Evolutionary conservation across 768 basidiomycete genomes (phyloP).

Genomic region (Panellus pusillus): DNA sequence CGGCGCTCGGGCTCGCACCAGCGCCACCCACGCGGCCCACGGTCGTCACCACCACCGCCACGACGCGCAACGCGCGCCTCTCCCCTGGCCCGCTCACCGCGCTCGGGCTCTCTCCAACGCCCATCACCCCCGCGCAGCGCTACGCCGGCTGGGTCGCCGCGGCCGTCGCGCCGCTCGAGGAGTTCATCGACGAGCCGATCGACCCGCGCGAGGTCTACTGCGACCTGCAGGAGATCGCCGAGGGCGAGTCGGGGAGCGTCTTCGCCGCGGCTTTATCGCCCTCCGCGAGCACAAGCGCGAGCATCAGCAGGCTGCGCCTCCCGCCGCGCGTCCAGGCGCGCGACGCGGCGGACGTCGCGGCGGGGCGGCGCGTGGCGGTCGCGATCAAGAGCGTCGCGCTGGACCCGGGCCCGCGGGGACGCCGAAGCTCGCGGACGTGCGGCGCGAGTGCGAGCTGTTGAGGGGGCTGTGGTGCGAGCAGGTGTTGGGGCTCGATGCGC

Average conservation of each 20-base stretch:
- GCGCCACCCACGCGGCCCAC: slow-evolving; percentile 27
- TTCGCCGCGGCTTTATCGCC: slow-evolving; percentile 35
- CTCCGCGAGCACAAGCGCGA: slow-evolving; percentile 38
- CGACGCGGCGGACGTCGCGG: slow-evolving; percentile 37
- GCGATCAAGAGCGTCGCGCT: slow-evolving; percentile 78
- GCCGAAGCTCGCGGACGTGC: slow-evolving; percentile 63
- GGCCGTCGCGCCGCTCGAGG: slow-evolving; percentile 56
- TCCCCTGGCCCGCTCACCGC: slow-evolving; percentile 26
- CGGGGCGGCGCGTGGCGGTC: slow-evolving; percentile 45
- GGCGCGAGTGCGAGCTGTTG: slow-evolving; percentile 62
- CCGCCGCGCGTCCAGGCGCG: slow-evolving; percentile 38
- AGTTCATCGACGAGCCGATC: slow-evolving; percentile 61
- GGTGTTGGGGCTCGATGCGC: slow-evolving; percentile 63
- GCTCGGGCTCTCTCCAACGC: slow-evolving; percentile 17
- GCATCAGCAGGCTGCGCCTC: slow-evolving; percentile 38
- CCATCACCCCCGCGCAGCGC: slow-evolving; percentile 37
- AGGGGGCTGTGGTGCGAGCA: slow-evolving; percentile 58
- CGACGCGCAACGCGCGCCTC: neutral
- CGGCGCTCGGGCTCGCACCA: neutral
- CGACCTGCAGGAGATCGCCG: slow-evolving; percentile 75
- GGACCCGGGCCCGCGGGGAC: slow-evolving; percentile 52
- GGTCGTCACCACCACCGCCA: slow-evolving; percentile 37
- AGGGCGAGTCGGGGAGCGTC: slow-evolving; percentile 81
- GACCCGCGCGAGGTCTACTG: slow-evolving; percentile 66
- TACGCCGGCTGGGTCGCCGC: slow-evolving; percentile 66